These are phyloP conservation scores for Dalechampia spathulata DNA, from an alignment of 441 rosid genomes.

Conservation along the genomic window DNA sequence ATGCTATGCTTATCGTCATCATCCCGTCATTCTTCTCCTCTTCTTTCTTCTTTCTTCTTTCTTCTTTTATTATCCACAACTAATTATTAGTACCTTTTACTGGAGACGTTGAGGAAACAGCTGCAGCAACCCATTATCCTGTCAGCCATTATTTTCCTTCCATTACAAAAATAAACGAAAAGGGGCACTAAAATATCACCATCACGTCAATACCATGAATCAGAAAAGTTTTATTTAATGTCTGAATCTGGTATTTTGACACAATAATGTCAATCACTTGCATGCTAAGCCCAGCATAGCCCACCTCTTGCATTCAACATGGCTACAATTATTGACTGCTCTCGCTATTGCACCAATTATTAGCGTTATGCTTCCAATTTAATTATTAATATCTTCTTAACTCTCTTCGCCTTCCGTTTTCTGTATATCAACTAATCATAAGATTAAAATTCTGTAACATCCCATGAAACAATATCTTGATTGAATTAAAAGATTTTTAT, in stretches of 20 bases:
- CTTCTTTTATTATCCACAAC: not conserved
- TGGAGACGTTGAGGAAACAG: too few species aligned
- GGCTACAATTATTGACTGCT: conserved; percentile 10
- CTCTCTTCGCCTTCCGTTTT: too few species aligned
- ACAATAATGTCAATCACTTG: conserved; percentile 14
- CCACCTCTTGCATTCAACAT: conserved; percentile 12
- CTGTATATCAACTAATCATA: too few species aligned
- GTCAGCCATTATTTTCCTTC: not conserved
- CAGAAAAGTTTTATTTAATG: not conserved
- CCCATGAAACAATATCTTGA: too few species aligned
- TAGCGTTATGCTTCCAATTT: too few species aligned
- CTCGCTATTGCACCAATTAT: not conserved
- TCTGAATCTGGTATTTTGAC: not conserved
- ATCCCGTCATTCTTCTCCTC: conserved; percentile 11
- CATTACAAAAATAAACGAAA: too few species aligned
- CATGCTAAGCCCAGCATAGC: conserved; percentile 6
- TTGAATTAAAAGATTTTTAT: too few species aligned
- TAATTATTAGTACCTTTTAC: too few species aligned
- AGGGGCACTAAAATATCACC: conserved; percentile 7
- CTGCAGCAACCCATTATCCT: not conserved
- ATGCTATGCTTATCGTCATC: conserved; percentile 17
- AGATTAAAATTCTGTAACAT: too few species aligned
- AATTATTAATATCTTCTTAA: too few species aligned
- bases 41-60: too few species aligned
- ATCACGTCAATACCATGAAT: conserved; percentile 17